phyloP scores from a whole-genome alignment of 345 rosid species.

The Aegle marmelos region DNA sequence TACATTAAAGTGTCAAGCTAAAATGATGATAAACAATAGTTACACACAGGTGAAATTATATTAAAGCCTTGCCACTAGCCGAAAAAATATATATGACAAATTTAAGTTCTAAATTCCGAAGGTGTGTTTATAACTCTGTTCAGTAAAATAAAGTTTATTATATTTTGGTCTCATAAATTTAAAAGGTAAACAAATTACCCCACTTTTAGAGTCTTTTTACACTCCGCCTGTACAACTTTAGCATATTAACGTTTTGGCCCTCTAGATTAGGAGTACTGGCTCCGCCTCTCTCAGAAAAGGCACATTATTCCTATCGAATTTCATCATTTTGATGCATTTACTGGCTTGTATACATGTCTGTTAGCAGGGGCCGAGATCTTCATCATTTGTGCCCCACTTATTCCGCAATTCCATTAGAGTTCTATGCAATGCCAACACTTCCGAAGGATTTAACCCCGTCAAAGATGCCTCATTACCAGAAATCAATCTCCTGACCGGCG shows the following conservation, averaged over 20 bases:
- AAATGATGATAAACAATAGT: no score
- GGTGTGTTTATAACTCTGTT: no score
- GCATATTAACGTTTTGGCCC: not conserved
- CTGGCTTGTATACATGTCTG: not conserved
- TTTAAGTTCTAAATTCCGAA: no score
- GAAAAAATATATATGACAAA: no score
- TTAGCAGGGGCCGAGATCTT: slow-evolving; percentile 57
- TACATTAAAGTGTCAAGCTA: no score
- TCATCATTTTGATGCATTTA: not conserved
- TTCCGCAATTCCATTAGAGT: slow-evolving; percentile 66
- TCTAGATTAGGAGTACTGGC: no score
- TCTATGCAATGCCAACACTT: slow-evolving; percentile 73
- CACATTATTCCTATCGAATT: no score
- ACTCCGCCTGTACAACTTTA: not conserved
- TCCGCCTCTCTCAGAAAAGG: no score
- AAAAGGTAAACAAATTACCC: not conserved
- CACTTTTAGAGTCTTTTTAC: not conserved
- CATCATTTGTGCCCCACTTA: slow-evolving; percentile 59
- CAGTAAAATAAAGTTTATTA: no score
- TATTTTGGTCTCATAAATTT: no score
- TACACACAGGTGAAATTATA: no score
- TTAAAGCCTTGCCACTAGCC: no score
- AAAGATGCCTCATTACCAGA: slow-evolving; percentile 77
- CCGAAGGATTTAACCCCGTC: slow-evolving; percentile 69
- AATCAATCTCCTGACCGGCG: slow-evolving; percentile 59